Conservation (phyloP, 1,284 basidiomycete genomes). For the Lignosus rhinocerotis region DNA sequence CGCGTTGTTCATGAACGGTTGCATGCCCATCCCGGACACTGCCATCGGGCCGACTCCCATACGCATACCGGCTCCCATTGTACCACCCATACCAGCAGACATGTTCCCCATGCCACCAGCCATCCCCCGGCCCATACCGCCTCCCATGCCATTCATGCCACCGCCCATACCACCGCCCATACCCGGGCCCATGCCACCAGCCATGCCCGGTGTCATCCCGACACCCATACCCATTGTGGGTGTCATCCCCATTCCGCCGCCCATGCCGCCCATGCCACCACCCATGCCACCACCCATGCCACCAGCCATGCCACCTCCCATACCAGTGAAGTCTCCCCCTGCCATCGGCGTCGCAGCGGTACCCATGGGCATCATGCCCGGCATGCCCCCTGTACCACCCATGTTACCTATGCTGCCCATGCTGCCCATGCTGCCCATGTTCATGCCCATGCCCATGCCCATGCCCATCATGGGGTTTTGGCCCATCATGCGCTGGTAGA, state of each 20-base stretch:
- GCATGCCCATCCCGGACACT: constrained; percentile 34
- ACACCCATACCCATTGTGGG: constrained; percentile 33
- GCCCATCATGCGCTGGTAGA: constrained; percentile 59
- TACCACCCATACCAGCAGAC: constrained; percentile 28
- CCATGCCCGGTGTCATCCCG: constrained; percentile 10
- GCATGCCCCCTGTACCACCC: constrained; percentile 30
- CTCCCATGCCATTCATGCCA: constrained; percentile 38
- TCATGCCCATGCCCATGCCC: constrained; percentile 24
- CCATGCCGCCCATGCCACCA: constrained; percentile 37
- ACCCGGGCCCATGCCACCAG: constrained; percentile 32
- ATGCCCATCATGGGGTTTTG: constrained; percentile 40
- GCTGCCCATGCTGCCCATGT: constrained; percentile 24
- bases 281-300: constrained; percentile 28
- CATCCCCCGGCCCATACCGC: constrained; percentile 37
- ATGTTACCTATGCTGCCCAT: constrained; percentile 31
- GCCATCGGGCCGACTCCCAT: constrained; percentile 36
- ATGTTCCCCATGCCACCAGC: constrained; percentile 32
- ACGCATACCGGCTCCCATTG: constrained; percentile 31
- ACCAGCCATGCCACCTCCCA: constrained; percentile 28
- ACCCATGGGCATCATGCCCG: constrained; percentile 30
- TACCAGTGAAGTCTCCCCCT: constrained; percentile 15
- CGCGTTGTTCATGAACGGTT: constrained; percentile 29
- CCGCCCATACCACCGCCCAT: constrained; percentile 25
- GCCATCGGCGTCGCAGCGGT: constrained; percentile 33
- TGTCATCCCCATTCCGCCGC: constrained; percentile 36